These are phyloP conservation scores for Cynara cardunculus DNA, from an alignment of 129 eudicot genomes.

Conservation along the genomic window DNA sequence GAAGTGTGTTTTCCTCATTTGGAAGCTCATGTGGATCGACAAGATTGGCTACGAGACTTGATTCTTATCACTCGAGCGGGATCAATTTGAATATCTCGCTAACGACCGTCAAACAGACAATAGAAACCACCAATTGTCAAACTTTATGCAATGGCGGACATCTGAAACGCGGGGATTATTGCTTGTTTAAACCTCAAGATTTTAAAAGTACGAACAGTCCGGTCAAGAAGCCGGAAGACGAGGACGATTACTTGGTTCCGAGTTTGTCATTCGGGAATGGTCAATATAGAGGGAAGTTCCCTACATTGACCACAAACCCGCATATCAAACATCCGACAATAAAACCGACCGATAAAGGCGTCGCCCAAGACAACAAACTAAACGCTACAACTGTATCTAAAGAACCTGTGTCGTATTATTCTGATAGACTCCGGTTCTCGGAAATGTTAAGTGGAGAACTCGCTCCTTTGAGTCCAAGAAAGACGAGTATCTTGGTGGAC, in stretches of 20 bases:
- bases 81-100: slow-evolving; percentile 28
- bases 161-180: slow-evolving; percentile 3
- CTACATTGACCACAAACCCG: slow-evolving; percentile 19
- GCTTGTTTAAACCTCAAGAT: slow-evolving; percentile 20
- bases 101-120: slow-evolving; percentile 24
- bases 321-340: slow-evolving; percentile 8
- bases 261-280: slow-evolving; percentile 21
- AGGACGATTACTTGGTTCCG: slow-evolving; percentile 31
- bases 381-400: slow-evolving; percentile 2
- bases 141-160: slow-evolving; percentile 18
- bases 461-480: neutral
- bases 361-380: slow-evolving; percentile 1
- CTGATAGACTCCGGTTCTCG: slow-evolving; percentile 14
- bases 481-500: slow-evolving; percentile 17
- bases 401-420: slow-evolving; percentile 12
- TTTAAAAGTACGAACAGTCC: slow-evolving; percentile 11
- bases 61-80: slow-evolving; percentile 35
- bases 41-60: slow-evolving; percentile 31
- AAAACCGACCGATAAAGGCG: slow-evolving; percentile 6
- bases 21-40: slow-evolving; percentile 35
- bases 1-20: slow-evolving; percentile 34
- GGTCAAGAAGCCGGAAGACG: slow-evolving; percentile 25
- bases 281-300: slow-evolving; percentile 15
- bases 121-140: slow-evolving; percentile 33
- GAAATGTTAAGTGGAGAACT: slow-evolving; percentile 8